Evolutionary conservation across 179 eudicot species (phyloP).

Genomic region (Sideroxylon spinosum): DNA sequence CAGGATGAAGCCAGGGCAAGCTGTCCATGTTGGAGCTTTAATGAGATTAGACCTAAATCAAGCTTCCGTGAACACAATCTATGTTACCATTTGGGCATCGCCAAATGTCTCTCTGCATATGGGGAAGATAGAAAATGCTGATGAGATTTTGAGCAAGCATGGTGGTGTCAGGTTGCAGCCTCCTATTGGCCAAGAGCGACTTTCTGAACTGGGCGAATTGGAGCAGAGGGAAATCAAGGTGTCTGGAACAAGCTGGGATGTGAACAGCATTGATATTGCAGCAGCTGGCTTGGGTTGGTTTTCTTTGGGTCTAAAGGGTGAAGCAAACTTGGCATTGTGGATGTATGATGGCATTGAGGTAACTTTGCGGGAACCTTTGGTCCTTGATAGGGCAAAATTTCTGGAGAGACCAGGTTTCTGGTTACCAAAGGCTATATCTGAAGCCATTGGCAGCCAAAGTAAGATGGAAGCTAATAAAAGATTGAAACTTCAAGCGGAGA

Average conservation of each 20-base stretch:
- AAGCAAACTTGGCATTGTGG: constrained; percentile 68
- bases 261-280: constrained; percentile 69
- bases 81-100: constrained; percentile 81
- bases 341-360: constrained; percentile 63
- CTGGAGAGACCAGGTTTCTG: constrained; percentile 85
- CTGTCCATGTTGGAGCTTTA: constrained; percentile 79
- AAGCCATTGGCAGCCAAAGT: constrained; percentile 61
- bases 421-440: constrained; percentile 89
- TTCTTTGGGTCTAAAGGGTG: constrained; percentile 86
- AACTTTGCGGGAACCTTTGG: constrained; percentile 69
- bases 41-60: constrained; percentile 70
- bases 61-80: constrained; percentile 82
- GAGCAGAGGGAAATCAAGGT: constrained; percentile 54
- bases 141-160: constrained; percentile 76
- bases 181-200: constrained; percentile 58
- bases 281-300: constrained; percentile 91
- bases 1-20: constrained; percentile 84
- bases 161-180: constrained; percentile 92
- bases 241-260: constrained; percentile 89
- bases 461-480: constrained; percentile 59
- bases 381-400: constrained; percentile 72
- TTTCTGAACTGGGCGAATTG: constrained; percentile 72
- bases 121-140: constrained; percentile 91
- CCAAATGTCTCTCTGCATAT: constrained; percentile 78
- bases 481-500: constrained; percentile 42